Base-by-base conservation (phyloP, 148 eudicot species). In the Rhododendron griersonianum region DNA sequence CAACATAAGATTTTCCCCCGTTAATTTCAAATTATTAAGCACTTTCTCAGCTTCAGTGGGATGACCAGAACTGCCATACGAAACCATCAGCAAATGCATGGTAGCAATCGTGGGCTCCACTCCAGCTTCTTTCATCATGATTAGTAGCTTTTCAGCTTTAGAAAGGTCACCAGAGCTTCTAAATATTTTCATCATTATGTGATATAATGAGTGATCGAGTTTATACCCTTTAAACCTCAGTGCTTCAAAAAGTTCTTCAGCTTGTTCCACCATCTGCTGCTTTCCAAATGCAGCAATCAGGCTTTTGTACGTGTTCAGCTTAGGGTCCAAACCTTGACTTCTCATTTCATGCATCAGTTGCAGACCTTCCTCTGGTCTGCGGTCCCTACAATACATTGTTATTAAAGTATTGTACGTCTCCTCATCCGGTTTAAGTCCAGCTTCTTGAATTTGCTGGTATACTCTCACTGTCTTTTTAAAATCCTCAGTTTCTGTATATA, bases 1-100 rank as follows among this genome's bases (percentile, higher is more conserved):
- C 81, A 98, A 87, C 69, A 96, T 93, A 57, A 94, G 91, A 88
- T 89, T 80, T 86, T 87, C 83, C 87, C 94, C 95, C 5, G 89
- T 90, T 84, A 87, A 88, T 87, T 98, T 94, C 55, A 98, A 87
- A 91, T 88, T 93, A 87, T 94, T 90, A 81, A 98, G 96, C 88
- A 98, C 94, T 86, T 98, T 91, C 87, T 98, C 99, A 53, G 99
- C 99, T 94, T 95, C 98, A 83, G 65, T 80, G n/a, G 98, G 98
- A 84, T 93, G 92, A 75, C 98, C 99, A 74, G 96, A 92, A 90
- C 96, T 97, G 83, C 99, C 96, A 89, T 93, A 95, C 41, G 98
- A 94, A 87, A 93, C 92, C 93, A 98, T 94, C 51, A 98, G 91
- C 91, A 98, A 87, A 94, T 98, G 99, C 98, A 97, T 95, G 81